Base-by-base conservation (phyloP, 2,329 filamentous ascomycete genomes). In the Lachnellula hyalina region DNA sequence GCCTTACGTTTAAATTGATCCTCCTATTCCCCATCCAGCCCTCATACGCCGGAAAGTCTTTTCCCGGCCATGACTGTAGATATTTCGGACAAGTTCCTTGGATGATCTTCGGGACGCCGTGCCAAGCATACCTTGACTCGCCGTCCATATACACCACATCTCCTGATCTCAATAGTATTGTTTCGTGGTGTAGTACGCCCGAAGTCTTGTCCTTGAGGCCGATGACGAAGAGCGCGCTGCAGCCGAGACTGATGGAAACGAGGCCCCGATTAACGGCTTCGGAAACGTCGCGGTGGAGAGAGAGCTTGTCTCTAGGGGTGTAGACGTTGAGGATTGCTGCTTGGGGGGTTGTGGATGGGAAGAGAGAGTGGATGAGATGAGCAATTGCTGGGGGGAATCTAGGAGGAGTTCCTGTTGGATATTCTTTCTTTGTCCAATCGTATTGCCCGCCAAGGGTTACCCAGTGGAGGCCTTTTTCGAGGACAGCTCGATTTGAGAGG, bases 321-420 rank as follows among this genome's bases (percentile, higher is more conserved):
- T 97, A 97, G 49, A 97, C 79, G 70, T 97, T 97, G 63, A 96
- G 83, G 60, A 97, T 97, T 38, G 94, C 93, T 1, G 94, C 92
- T 73, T 97, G 86, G 0, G 93, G 84, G 51, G 80, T 76, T 14
- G 92, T 94, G 11, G 83, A 77, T 0, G 90, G 88, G 62, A 96
- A 97, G 0, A 94, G 71, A 0, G 72, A 72, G 53, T 83, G 77
- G 0, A 96, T 74, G 7, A 96, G 80, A 1, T 68, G 70, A 4
- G 83, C 83, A 48, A 95, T 79, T 66, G 96, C 90, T 1, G 69
- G 41, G 0, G 93, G 92, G 63, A 96, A 96, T 0, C 74, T 65
- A 0, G 90, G 90, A 0, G 88, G 85, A 3, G 70, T 57, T n/a
- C 79, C 77, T 9, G 76, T 70, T 0, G 92, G 91, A 67, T 97